Base-by-base conservation (phyloP, 768 basidiomycete species). In the Boletus patriciae region DNA sequence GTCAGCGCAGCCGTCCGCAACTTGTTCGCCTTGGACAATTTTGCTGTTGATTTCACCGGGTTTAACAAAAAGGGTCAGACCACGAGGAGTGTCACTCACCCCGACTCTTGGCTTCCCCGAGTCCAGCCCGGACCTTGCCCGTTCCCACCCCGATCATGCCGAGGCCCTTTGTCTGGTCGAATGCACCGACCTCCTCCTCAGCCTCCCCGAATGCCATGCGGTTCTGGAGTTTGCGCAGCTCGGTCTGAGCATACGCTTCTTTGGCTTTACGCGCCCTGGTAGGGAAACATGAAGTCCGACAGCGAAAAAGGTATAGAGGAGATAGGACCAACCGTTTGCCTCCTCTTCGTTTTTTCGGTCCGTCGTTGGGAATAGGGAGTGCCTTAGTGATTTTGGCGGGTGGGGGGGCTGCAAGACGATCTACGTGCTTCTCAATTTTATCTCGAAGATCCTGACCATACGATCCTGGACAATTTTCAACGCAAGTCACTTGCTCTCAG, bases 241-340 rank as follows among this genome's bases (percentile, higher is more conserved):
- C 97, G 2, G 97, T 98, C 73, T 94, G 91, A 6, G 94, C 94
- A 67, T 95, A 95, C 1, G 94, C 94, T 73, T 98, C 97, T 70
- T 99, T 99, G n/a, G 94, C 91, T 70, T 98, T 96, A 45, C 97
- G 86, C 1, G 96, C 97, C 9, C 95, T 97, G 37, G 4, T 12
- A 52, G 25, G 31, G 27, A 23, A 13, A 40, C 3, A 13, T 62
- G 46, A 62, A 46, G 50, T 34, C 25, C 7, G n/a, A 52, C 3
- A 4, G 23, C 18, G 15, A 51, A 27, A 23, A 15, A 23, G 36
- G 42, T 23, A 49, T 29, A 53, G 15, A 38, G 12, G n/a, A 31
- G 7, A 25, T 19, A 21, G 4, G 27, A 73, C 81, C 46, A 54
- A 92, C 94, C 94, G 85, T 77, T 92, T 95, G 13, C 97, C 97